Evolutionary conservation across 768 basidiomycete genomes (phyloP), one percentile per base, ranked within the genome.

Genomic region (Peribolospora kevripleyi): DNA sequence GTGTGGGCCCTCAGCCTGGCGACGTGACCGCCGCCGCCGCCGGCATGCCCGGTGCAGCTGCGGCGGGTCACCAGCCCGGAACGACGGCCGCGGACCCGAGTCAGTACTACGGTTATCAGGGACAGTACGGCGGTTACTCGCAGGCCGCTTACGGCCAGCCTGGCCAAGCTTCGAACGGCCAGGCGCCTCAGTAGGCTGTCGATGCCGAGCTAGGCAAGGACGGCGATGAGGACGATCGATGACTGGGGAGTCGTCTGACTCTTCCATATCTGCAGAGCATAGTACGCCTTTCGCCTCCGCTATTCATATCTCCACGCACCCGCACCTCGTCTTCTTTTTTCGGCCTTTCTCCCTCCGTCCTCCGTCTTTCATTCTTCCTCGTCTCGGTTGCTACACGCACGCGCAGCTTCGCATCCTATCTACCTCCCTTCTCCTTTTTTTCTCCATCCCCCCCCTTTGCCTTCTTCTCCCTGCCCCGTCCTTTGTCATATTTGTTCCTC

Each of bases 11-110:
- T 25, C 25, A 25, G 25, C 25, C 25, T 25, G 25, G 25, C 25
- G 25, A 25, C 1, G 25, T 1, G 25, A 25, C 25, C 25, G 25
- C 25, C 25, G 25, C 25, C 25, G 25, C 25, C 25, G 25, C 25
- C 25, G 25, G 25, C 25, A 25, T 25, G 40, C 57, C 54, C 36
- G 79, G 78, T 13, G 82, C 81, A 71, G 75, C 75, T 58, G 70
- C 71, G 46, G 68, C 70, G 43, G 13, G 7, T 7, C 43, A 7
- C 43, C 8, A 45, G 25, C 25, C 25, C 25, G 25, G 25, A 25
- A 25, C 25, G 25, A 25, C 25, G 8, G 43, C 43, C 43, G 43
- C 43, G 43, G 8, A 45, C 8, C 13, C 8, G 43, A 45, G 43
- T 45, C 43, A 45, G 43, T 45, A 45, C 43, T 45, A 45, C 53